Conservation (phyloP, 306 rosid genomes). For the Ormosia semicastrata region DNA sequence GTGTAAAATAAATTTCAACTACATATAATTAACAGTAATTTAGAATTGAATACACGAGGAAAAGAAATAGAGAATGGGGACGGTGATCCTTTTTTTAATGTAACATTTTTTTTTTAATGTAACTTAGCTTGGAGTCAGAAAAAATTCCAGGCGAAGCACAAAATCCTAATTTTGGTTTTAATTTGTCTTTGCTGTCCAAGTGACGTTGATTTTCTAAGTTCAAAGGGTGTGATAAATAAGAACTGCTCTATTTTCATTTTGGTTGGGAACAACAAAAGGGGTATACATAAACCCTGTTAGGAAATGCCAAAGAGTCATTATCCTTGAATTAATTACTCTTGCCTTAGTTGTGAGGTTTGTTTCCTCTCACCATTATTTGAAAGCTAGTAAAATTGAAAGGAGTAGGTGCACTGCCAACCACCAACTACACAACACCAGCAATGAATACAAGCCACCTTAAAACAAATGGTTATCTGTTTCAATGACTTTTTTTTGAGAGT, state of each 20-base stretch:
- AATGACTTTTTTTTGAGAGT: neutral
- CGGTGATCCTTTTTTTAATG: too few species aligned
- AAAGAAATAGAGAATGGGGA: too few species aligned
- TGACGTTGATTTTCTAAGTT: neutral
- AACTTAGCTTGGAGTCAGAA: neutral
- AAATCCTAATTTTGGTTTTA: neutral
- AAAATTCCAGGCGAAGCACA: neutral
- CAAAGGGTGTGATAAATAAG: neutral
- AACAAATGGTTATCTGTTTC: neutral
- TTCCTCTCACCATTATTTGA: constrained; percentile 13
- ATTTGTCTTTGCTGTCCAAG: neutral
- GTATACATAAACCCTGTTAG: neutral
- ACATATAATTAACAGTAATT: too few species aligned
- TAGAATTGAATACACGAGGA: too few species aligned
- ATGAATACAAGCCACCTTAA: constrained; percentile 11
- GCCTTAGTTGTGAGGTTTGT: constrained; percentile 15
- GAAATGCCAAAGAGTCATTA: constrained; percentile 32
- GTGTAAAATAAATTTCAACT: too few species aligned
- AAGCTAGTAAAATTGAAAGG: constrained; percentile 16
- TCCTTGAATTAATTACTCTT: constrained; percentile 16
- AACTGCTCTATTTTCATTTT: neutral
- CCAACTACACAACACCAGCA: constrained; percentile 24
- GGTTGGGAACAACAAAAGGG: neutral
- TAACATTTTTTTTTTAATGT: neutral
- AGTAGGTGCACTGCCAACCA: constrained; percentile 31